Evolutionary conservation across 75 land plant genomes (phyloP).

Genomic region (Larix kaempferi): DNA sequence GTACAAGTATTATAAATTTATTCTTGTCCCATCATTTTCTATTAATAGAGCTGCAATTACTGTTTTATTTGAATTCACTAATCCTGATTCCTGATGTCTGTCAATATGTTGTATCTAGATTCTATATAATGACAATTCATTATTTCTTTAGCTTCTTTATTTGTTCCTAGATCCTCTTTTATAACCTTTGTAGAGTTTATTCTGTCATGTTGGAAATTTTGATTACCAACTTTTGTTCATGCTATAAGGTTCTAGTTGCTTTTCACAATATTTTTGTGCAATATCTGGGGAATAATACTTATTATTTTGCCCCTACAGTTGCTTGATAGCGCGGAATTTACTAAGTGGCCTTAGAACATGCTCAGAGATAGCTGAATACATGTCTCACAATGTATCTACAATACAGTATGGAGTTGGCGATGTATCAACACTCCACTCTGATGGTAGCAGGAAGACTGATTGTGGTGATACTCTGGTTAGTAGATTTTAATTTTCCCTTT

Average conservation of each 20-base stretch:
- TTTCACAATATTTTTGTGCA: not conserved
- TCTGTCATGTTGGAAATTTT: not conserved
- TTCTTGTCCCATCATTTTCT: not conserved
- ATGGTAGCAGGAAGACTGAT: constrained; percentile 39
- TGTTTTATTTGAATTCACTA: not conserved
- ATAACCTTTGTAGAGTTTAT: not conserved
- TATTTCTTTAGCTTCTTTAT: not conserved
- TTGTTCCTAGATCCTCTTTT: not conserved
- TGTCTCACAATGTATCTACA: constrained; percentile 47
- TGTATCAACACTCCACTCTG: constrained; percentile 23
- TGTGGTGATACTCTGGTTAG: constrained; percentile 5
- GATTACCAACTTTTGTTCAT: not conserved
- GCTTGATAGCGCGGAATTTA: constrained; percentile 82
- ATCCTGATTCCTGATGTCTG: not conserved
- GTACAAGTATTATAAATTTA: not conserved
- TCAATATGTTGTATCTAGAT: not conserved
- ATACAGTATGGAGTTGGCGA: constrained; percentile 17
- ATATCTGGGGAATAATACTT: not conserved
- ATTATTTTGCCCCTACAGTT: constrained; percentile 41
- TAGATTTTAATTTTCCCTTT: constrained; percentile 1
- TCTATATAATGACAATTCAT: not conserved
- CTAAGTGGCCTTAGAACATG: constrained; percentile 90
- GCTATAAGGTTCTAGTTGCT: not conserved
- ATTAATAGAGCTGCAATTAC: not conserved
- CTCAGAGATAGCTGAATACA: constrained; percentile 68